Conservation (phyloP, 176 grass and related monocot genomes). For the maize (Zea mays) region Zm-B73-REFERENCE-NAM-5.0 NC_050105.1:130062001-130062500, state of each 20-base stretch:
- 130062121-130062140: not conserved
- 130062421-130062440: slow-evolving; percentile 40
- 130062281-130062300: slow-evolving; percentile 16
- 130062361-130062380: slow-evolving; percentile 75
- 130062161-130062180: not conserved
- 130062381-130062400: slow-evolving; percentile 44
- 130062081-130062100: slow-evolving; percentile 16
- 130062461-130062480: slow-evolving; percentile 45
- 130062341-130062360: slow-evolving; percentile 72
- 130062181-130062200: slow-evolving; percentile 29
- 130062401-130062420: slow-evolving; percentile 69
- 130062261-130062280: slow-evolving; percentile 15
- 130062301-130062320: slow-evolving; percentile 73
- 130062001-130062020: not conserved
- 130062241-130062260: not conserved
- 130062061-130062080: not conserved
- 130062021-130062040: slow-evolving; percentile 2
- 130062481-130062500: slow-evolving; percentile 67
- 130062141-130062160: slow-evolving; percentile 5
- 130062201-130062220: slow-evolving; percentile 16
- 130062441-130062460: slow-evolving; percentile 42
- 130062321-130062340: slow-evolving; percentile 82
- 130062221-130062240: not conserved
- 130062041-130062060: not conserved
- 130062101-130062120: not conserved